Evolutionary conservation across 148 eudicot species (phyloP).

Genomic region (Rhododendron ovatum): DNA sequence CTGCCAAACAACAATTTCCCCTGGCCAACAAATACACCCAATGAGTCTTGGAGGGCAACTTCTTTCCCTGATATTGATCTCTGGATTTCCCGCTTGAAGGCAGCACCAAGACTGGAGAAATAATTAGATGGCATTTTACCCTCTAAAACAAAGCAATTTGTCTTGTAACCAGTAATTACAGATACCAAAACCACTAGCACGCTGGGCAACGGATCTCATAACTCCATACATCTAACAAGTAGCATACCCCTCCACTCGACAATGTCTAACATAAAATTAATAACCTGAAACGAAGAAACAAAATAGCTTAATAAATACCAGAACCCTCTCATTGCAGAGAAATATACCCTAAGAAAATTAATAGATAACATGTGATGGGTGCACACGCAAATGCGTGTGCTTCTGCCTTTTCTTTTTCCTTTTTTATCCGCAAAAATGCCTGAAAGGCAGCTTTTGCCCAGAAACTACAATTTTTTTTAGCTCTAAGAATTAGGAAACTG

Average conservation of each 20-base stretch:
- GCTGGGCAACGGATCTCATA: conserved; percentile 27
- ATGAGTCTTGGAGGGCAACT: conserved; percentile 28
- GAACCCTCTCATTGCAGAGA: background rate
- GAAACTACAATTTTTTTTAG: background rate
- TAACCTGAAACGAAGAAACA: conserved; percentile 15
- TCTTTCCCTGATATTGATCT: conserved; percentile 36
- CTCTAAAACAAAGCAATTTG: conserved; percentile 24
- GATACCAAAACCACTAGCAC: conserved; percentile 20
- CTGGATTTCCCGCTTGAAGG: conserved; percentile 34
- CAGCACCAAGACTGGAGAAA: conserved; percentile 38
- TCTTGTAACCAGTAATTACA: conserved; percentile 7
- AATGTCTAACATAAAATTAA: background rate
- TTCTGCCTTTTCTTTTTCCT: background rate
- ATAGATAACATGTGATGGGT: background rate
- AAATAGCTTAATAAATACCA: background rate
- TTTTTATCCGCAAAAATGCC: background rate
- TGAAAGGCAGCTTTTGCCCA: background rate
- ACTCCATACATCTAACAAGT: conserved; percentile 22
- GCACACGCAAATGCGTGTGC: background rate
- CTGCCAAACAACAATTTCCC: conserved; percentile 42
- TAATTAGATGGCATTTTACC: conserved; percentile 58
- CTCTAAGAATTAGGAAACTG: background rate
- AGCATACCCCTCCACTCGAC: conserved; percentile 7
- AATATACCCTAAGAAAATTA: background rate
- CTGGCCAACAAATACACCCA: conserved; percentile 38